These are phyloP conservation scores for Claviceps cyperi DNA, from an alignment of 2,329 filamentous ascomycete genomes.

Conservation along the genomic window DNA sequence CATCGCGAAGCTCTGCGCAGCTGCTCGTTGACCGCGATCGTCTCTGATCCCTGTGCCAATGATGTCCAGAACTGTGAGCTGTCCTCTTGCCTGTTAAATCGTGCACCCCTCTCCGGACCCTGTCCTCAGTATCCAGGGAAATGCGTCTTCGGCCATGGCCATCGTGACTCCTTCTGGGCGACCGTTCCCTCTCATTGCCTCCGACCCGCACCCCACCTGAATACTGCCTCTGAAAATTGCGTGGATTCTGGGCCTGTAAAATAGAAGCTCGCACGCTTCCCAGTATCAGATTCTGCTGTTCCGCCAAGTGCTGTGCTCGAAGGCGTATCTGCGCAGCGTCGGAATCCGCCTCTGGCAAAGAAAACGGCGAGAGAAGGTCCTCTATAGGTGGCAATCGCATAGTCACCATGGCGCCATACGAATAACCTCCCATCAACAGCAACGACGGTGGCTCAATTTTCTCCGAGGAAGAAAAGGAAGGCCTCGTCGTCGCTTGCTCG, in stretches of 20 bases:
- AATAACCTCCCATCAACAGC: conserved; percentile 65
- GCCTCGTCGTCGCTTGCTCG: background rate
- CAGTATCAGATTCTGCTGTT: conserved; percentile 40
- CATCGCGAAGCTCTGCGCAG: too few species aligned
- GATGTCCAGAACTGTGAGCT: conserved; percentile 6
- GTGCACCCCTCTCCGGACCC: conserved; percentile 30
- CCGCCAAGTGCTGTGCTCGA: conserved; percentile 53
- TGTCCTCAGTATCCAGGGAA: conserved; percentile 33
- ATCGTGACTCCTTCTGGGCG: conserved; percentile 25
- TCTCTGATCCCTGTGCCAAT: background rate
- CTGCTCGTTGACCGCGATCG: background rate
- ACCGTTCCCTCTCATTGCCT: conserved; percentile 29
- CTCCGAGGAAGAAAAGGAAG: background rate
- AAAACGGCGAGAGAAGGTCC: conserved; percentile 46
- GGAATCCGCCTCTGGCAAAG: conserved; percentile 35
- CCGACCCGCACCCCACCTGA: conserved; percentile 32
- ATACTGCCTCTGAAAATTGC: conserved; percentile 10
- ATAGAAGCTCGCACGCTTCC: conserved; percentile 20
- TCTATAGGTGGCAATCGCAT: conserved; percentile 52
- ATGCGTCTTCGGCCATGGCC: conserved; percentile 17
- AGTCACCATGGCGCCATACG: conserved; percentile 77
- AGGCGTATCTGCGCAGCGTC: conserved; percentile 54
- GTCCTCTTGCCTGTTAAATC: conserved; percentile 31
- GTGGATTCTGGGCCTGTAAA: conserved; percentile 12
- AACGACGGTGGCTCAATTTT: conserved; percentile 16